phyloP scores from a whole-genome alignment of 768 basidiomycete species.

The Inosperma sp. region DNA sequence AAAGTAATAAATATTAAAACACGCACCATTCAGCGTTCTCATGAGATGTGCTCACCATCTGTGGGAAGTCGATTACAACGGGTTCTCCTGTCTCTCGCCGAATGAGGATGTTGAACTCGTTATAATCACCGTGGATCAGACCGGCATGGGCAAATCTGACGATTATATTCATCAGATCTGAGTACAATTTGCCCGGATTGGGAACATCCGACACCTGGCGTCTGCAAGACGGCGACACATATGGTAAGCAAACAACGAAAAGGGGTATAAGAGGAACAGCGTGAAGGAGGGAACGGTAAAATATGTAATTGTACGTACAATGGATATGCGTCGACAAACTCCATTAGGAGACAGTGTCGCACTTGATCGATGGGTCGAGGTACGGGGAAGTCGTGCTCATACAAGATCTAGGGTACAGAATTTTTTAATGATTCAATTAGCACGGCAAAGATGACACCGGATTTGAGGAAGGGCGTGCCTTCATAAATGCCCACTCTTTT shows the following conservation, averaged over 20 bases:
- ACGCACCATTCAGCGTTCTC: constrained; percentile 92
- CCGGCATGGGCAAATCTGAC: constrained; percentile 91
- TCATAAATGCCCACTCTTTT: constrained; percentile 99
- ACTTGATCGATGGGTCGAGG: constrained; percentile 93
- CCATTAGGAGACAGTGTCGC: constrained; percentile 94
- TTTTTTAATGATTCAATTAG: too few relatives aligned
- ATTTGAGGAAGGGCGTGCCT: constrained; percentile 45
- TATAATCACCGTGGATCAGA: constrained; percentile 98
- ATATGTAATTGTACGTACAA: constrained; percentile 72
- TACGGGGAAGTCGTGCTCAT: constrained; percentile 90
- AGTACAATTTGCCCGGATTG: constrained; percentile 88
- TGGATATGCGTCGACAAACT: constrained; percentile 90
- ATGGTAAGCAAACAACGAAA: constrained; percentile 7
- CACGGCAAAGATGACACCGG: neutral
- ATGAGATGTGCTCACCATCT: constrained; percentile 98
- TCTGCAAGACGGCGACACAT: constrained; percentile 35
- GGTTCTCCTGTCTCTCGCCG: constrained; percentile 68
- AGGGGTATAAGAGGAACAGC: neutral
- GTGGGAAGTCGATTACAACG: constrained; percentile 96
- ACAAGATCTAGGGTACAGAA: constrained; percentile 57
- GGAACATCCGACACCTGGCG: constrained; percentile 83
- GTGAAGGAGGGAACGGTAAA: too few relatives aligned
- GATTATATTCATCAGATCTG: constrained; percentile 89
- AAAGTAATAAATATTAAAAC: constrained; percentile 7
- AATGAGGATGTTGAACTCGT: constrained; percentile 98